phyloP scores from a whole-genome alignment of 1,284 basidiomycete species.

The Tilletiopsis washingtonensis region DNA sequence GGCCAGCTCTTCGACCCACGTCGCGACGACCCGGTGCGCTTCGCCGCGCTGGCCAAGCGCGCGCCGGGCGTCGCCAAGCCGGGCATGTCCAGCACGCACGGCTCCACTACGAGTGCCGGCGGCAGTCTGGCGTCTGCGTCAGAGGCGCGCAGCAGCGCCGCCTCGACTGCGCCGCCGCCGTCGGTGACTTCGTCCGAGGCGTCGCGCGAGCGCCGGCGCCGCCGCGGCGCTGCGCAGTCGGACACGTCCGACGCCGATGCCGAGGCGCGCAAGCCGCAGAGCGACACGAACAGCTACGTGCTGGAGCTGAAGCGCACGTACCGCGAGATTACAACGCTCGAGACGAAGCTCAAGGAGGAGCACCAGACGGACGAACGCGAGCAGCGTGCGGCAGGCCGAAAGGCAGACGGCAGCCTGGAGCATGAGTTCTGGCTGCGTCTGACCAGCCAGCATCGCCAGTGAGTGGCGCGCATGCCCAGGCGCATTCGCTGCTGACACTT shows the following conservation, averaged over 20 bases:
- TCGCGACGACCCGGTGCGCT: slow-evolving; percentile 68
- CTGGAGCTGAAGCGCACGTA: slow-evolving; percentile 71
- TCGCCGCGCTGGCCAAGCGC: slow-evolving; percentile 18
- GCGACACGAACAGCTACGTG: slow-evolving; percentile 60
- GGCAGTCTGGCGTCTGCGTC: slow-evolving; percentile 6
- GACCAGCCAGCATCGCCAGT: slow-evolving; percentile 20
- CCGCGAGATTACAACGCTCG: slow-evolving; percentile 63
- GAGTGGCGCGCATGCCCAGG: too few relatives aligned
- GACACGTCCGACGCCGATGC: neutral
- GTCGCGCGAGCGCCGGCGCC: slow-evolving; percentile 1
- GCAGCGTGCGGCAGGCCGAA: neutral
- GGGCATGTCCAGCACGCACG: neutral
- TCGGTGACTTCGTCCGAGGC: slow-evolving; percentile 5
- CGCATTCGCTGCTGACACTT: too few relatives aligned
- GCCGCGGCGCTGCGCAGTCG: neutral
- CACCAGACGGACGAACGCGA: slow-evolving; percentile 13
- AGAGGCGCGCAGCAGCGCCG: slow-evolving; percentile 8
- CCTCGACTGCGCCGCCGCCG: neutral
- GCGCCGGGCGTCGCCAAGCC: neutral
- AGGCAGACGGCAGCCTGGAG: slow-evolving; percentile 10
- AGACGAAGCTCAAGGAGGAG: slow-evolving; percentile 60
- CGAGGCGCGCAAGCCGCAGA: neutral
- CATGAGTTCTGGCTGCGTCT: slow-evolving; percentile 25
- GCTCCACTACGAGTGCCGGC: slow-evolving; percentile 8
- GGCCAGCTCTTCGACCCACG: slow-evolving; percentile 64